Conservation (phyloP, 2,329 filamentous ascomycete genomes). For the Cercospora sojina region DNA sequence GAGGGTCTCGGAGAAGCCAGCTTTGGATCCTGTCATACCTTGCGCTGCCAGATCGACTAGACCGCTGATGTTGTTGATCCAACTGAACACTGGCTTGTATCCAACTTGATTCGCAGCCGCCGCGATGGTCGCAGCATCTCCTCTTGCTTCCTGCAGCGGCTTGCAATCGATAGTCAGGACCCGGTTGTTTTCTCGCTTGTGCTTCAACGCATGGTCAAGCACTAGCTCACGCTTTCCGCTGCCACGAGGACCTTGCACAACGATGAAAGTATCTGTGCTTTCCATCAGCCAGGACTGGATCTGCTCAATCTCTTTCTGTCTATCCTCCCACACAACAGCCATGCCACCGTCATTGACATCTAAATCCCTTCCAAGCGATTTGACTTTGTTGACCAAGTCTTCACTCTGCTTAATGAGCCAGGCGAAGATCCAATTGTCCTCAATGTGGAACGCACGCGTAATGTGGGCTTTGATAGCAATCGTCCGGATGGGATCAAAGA, state of each 20-base stretch:
- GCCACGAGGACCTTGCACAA: constrained; percentile 87
- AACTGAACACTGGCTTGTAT: constrained; percentile 90
- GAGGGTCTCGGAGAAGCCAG: constrained; percentile 88
- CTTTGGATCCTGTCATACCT: constrained; percentile 89
- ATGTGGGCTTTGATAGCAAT: constrained; percentile 91
- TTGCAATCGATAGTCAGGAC: constrained; percentile 91
- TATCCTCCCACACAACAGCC: constrained; percentile 82
- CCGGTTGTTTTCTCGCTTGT: constrained; percentile 59
- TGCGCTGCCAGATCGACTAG: constrained; percentile 90
- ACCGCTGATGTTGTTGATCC: constrained; percentile 92
- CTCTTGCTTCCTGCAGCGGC: constrained; percentile 83
- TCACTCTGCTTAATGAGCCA: constrained; percentile 77
- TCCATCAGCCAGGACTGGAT: constrained; percentile 85
- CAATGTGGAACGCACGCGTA: constrained; percentile 70
- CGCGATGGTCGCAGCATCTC: constrained; percentile 81
- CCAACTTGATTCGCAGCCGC: constrained; percentile 80
- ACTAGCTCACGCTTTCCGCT: constrained; percentile 89
- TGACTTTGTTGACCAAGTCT: constrained; percentile 58
- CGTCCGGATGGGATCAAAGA: constrained; percentile 92
- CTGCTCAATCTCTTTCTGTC: constrained; percentile 76
- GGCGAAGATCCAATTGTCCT: constrained; percentile 69
- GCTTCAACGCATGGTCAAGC: constrained; percentile 76
- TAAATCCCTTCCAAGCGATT: constrained; percentile 35
- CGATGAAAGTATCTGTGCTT: constrained; percentile 85
- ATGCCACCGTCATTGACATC: constrained; percentile 66